Percentiles rank a stretch among this genome's conserved stretches.
These are phyloP conservation scores for Pseudogymnoascus sp. DNA, from an alignment of 2,329 filamentous ascomycete genomes.

Conservation along the genomic window DNA sequence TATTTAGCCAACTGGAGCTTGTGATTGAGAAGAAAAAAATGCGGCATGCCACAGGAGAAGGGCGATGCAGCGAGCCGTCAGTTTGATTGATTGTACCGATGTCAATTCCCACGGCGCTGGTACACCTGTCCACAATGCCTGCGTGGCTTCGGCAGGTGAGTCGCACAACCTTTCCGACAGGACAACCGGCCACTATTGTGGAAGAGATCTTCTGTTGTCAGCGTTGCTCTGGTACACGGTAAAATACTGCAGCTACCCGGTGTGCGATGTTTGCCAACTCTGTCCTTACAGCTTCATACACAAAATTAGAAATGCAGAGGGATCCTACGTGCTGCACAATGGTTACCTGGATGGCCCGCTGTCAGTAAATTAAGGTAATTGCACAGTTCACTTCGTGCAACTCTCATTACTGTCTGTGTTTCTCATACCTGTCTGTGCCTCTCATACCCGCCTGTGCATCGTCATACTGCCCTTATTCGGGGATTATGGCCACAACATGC, in stretches of 20 bases:
- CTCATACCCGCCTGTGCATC: constrained; percentile 1
- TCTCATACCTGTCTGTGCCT: neutral
- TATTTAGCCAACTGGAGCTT: neutral
- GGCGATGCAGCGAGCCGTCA: neutral
- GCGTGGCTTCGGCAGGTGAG: constrained; percentile 3
- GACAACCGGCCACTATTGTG: neutral
- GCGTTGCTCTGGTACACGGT: neutral
- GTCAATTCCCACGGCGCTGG: neutral
- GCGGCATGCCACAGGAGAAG: neutral
- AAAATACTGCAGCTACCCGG: neutral
- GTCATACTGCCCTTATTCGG: constrained; percentile 5
- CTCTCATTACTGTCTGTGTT: neutral
- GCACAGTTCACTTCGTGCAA: constrained; percentile 1
- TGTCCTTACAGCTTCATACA: neutral
- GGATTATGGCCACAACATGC: neutral
- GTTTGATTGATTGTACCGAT: constrained; percentile 5
- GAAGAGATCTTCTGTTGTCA: neutral
- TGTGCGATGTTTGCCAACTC: neutral
- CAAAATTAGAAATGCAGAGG: neutral
- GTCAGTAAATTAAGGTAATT: constrained; percentile 1
- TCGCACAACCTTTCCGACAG: neutral
- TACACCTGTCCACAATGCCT: constrained; percentile 3
- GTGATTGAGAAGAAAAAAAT: constrained; percentile 1
- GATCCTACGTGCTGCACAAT: neutral
- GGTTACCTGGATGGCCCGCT: constrained; percentile 1